Conservation (phyloP, 1,284 basidiomycete species). For the Sporisorium exsertum region DNA sequence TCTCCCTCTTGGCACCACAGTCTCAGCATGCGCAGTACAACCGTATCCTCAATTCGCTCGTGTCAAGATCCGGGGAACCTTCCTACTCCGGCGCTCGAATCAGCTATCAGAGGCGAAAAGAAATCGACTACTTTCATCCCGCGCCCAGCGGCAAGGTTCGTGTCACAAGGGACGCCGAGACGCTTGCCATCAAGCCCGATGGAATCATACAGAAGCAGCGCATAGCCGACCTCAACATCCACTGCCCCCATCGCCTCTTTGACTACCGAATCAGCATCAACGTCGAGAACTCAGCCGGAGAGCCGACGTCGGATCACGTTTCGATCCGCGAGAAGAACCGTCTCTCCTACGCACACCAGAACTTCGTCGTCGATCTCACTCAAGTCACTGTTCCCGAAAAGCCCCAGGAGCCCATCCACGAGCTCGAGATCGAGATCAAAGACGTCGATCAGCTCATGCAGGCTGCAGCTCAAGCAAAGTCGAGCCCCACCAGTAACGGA, state of each 20-base stretch:
- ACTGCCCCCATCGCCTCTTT: constrained; percentile 81
- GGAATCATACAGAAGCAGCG: constrained; percentile 79
- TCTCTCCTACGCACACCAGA: constrained; percentile 90
- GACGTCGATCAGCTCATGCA: constrained; percentile 72
- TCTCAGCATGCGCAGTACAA: constrained; percentile 88
- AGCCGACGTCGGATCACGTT: constrained; percentile 64
- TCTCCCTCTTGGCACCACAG: constrained; percentile 70
- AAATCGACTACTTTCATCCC: constrained; percentile 84
- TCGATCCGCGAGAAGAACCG: constrained; percentile 83
- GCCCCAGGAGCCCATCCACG: constrained; percentile 70
- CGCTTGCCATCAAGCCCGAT: constrained; percentile 73
- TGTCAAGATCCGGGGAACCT: constrained; percentile 70
- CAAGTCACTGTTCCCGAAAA: constrained; percentile 76
- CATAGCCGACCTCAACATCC: constrained; percentile 87
- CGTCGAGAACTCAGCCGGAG: constrained; percentile 75
- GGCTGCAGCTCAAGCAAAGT: constrained; percentile 60
- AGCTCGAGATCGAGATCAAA: constrained; percentile 75
- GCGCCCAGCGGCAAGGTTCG: constrained; percentile 75
- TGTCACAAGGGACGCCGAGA: constrained; percentile 85
- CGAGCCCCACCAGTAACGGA: constrained; percentile 13
- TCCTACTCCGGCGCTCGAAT: constrained; percentile 74
- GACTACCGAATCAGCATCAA: constrained; percentile 95
- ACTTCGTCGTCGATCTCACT: constrained; percentile 91
- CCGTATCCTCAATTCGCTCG: constrained; percentile 78
- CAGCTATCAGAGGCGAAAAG: constrained; percentile 80